These are phyloP conservation scores for Crinitomyces ghanaensis DNA, from an alignment of 805 yeast genomes.

Conservation along the genomic window DNA sequence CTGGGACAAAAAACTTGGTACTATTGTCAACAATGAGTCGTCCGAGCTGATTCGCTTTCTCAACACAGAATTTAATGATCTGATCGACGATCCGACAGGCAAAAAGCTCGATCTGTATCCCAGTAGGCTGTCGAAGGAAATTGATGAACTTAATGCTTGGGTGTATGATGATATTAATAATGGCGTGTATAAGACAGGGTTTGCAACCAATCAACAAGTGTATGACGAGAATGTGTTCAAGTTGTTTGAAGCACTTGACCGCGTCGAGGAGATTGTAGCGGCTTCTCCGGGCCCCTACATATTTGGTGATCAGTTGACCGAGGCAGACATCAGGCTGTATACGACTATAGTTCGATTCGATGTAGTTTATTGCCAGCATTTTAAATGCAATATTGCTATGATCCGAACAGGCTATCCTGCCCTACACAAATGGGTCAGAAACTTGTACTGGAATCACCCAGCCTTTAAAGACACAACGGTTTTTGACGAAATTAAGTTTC, in stretches of 20 bases:
- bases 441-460: conserved; percentile 69
- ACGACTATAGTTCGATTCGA: conserved; percentile 87
- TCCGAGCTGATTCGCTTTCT: conserved; percentile 81
- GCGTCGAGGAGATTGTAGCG: conserved; percentile 52
- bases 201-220: conserved; percentile 72
- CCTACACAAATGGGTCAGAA: conserved; percentile 67
- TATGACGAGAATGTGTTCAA: conserved; percentile 58
- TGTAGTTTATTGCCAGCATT: conserved; percentile 88
- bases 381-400: conserved; percentile 80
- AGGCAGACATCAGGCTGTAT: conserved; percentile 80
- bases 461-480: conserved; percentile 71
- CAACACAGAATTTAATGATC: conserved; percentile 53
- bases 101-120: conserved; percentile 56
- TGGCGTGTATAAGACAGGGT: conserved; percentile 90
- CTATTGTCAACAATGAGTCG: conserved; percentile 88
- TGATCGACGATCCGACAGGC: conserved; percentile 32
- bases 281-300: conserved; percentile 33
- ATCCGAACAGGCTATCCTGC: conserved; percentile 71
- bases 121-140: conserved; percentile 35
- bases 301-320: conserved; percentile 61
- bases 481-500: conserved; percentile 83
- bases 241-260: conserved; percentile 57
- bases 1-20: conserved; percentile 74
- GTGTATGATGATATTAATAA: conserved; percentile 77
- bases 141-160: conserved; percentile 77